A percentile compares a stretch with the other conserved stretches of the same genome.
These are phyloP conservation scores for Oryza rufipogon DNA, from an alignment of 176 grass and related monocot genomes.

Conservation along the genomic window DNA sequence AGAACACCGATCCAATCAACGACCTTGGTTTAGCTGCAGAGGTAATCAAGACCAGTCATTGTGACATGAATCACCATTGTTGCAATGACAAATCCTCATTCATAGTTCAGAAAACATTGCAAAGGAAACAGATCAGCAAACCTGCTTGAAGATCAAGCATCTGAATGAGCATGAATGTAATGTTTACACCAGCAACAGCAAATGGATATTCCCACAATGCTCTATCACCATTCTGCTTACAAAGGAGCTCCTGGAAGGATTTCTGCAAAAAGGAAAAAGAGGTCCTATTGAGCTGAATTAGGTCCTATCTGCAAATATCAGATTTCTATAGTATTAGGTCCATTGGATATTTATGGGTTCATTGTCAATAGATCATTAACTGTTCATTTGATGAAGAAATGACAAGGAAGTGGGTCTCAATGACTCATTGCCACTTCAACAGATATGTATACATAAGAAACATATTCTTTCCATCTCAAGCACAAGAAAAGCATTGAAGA, in stretches of 20 bases:
- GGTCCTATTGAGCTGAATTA: conserved; percentile 27
- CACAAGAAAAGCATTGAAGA: conserved; percentile 16
- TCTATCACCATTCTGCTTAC: conserved; percentile 67
- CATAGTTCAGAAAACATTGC: neutral
- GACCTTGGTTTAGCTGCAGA: conserved; percentile 76
- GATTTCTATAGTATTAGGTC: neutral
- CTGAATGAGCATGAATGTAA: conserved; percentile 90
- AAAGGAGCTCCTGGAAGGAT: conserved; percentile 75
- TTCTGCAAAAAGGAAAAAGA: conserved; percentile 44
- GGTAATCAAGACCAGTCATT: conserved; percentile 33
- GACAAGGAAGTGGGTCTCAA: neutral
- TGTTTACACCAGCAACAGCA: conserved; percentile 87
- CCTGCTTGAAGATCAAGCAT: conserved; percentile 88
- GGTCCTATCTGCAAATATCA: neutral
- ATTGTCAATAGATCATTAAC: conserved; percentile 15
- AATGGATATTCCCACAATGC: conserved; percentile 84
- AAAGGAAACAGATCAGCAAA: conserved; percentile 24
- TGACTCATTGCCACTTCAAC: neutral
- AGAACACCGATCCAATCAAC: conserved; percentile 75
- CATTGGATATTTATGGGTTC: neutral
- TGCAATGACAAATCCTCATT: conserved; percentile 28
- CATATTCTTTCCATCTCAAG: neutral
- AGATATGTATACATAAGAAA: neutral
- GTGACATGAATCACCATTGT: neutral
- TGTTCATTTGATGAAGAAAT: conserved; percentile 15